A percentile compares a stretch with the other conserved stretches of the same genome.
phyloP scores from a whole-genome alignment of 1,139 yeast genomes.

The Pichia inconspicua region DNA sequence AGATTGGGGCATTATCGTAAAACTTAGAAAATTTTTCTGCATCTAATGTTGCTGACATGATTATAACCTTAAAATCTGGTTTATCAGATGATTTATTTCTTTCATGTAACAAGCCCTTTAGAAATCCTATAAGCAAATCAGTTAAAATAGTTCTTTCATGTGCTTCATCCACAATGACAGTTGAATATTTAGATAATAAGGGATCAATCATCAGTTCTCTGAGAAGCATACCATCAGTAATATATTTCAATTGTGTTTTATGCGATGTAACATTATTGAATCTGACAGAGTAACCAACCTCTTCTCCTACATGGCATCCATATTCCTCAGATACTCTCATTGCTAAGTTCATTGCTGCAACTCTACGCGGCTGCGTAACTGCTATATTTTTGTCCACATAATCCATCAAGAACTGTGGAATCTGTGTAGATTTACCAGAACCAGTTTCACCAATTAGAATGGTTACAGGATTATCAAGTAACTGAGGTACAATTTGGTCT shows the following conservation, averaged over 20 bases:
- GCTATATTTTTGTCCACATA: slow-evolving; percentile 51
- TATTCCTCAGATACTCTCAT: slow-evolving; percentile 86
- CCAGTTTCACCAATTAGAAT: slow-evolving; percentile 95
- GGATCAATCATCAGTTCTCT: slow-evolving; percentile 83
- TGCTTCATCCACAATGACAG: slow-evolving; percentile 90
- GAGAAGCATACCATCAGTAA: slow-evolving; percentile 95
- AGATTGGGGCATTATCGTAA: slow-evolving; percentile 68
- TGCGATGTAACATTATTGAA: slow-evolving; percentile 52
- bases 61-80: slow-evolving; percentile 45
- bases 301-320: slow-evolving; percentile 68
- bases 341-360: slow-evolving; percentile 93
- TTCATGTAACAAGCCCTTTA: slow-evolving; percentile 52
- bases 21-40: slow-evolving; percentile 82
- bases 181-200: slow-evolving; percentile 54
- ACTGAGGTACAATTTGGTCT: slow-evolving; percentile 50
- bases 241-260: slow-evolving; percentile 66
- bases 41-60: slow-evolving; percentile 95
- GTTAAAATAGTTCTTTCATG: slow-evolving; percentile 94
- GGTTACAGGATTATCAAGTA: slow-evolving; percentile 55
- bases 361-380: slow-evolving; percentile 95
- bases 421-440: slow-evolving; percentile 96
- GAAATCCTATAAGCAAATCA: slow-evolving; percentile 80
- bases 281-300: slow-evolving; percentile 93
- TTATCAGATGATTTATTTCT: slow-evolving; percentile 35
- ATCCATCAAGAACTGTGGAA: slow-evolving; percentile 78